phyloP scores from a whole-genome alignment of 805 yeast species.

The Schwanniomyces occidentalis region DNA sequence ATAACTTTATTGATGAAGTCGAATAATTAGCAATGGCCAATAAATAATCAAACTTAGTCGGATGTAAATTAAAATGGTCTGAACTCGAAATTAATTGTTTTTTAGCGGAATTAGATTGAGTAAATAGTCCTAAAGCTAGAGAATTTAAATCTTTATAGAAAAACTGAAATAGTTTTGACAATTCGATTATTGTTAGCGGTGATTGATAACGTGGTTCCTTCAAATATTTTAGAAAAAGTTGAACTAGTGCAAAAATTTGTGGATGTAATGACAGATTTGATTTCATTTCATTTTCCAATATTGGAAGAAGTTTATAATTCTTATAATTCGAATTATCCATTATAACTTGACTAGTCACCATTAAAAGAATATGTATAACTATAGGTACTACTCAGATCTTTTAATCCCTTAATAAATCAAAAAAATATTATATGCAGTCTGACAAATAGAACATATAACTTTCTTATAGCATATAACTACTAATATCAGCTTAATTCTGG shows the following conservation, averaged over 20 bases:
- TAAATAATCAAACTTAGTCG: slow-evolving; percentile 37
- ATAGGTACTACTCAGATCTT: too few relatives aligned
- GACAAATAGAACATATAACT: too few relatives aligned
- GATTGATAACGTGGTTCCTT: slow-evolving; percentile 45
- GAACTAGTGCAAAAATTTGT: slow-evolving; percentile 25
- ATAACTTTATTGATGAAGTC: slow-evolving; percentile 34
- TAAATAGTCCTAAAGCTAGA: slow-evolving; percentile 30
- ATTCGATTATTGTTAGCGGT: slow-evolving; percentile 37
- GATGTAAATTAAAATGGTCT: slow-evolving; percentile 26
- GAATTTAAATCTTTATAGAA: slow-evolving; percentile 42
- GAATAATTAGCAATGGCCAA: slow-evolving; percentile 43
- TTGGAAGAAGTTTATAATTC: slow-evolving; percentile 9
- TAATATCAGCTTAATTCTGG: too few relatives aligned
- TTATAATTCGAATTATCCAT: too few relatives aligned
- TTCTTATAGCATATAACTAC: too few relatives aligned
- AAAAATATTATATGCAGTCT: too few relatives aligned
- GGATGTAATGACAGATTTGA: slow-evolving; percentile 23
- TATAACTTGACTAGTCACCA: too few relatives aligned
- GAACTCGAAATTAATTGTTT: slow-evolving; percentile 36
- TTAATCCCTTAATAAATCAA: too few relatives aligned
- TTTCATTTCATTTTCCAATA: slow-evolving; percentile 25
- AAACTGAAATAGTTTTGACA: slow-evolving; percentile 30
- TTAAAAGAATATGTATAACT: too few relatives aligned
- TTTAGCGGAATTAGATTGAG: slow-evolving; percentile 40
- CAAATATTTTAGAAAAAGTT: slow-evolving; percentile 32